These are phyloP conservation scores for Diplotaxis tenuifolia DNA, from an alignment of 345 rosid species.

Conservation along the genomic window DNA sequence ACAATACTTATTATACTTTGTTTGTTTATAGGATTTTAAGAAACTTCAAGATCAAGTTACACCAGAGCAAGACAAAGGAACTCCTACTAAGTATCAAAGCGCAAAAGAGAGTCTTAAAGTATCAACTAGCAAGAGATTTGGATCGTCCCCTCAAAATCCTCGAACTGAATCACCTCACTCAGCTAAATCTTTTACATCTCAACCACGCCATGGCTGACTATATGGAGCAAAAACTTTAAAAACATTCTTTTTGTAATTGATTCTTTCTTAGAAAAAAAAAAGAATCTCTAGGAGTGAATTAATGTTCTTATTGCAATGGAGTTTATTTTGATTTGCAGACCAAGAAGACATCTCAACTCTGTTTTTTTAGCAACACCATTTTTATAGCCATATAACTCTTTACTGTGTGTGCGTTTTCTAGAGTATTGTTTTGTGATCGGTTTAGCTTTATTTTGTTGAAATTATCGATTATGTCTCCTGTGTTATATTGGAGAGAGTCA, in stretches of 20 bases:
- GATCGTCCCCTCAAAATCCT: slow-evolving; percentile 57
- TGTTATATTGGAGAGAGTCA: not conserved
- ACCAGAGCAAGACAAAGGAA: slow-evolving; percentile 86
- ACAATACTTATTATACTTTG: not conserved
- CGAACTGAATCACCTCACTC: slow-evolving; percentile 46
- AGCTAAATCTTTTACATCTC: slow-evolving; percentile 42
- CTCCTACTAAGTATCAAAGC: slow-evolving; percentile 64
- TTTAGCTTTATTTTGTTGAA: slow-evolving; percentile 24
- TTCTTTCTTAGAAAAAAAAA: not conserved
- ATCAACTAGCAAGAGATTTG: slow-evolving; percentile 63
- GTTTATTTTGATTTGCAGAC: not conserved
- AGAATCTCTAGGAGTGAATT: not conserved
- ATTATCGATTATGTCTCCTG: not conserved
- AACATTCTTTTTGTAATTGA: slow-evolving; percentile 13
- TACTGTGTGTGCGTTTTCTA: slow-evolving; percentile 15
- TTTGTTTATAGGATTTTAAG: slow-evolving; percentile 71
- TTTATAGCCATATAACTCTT: not conserved
- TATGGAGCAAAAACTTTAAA: slow-evolving; percentile 31
- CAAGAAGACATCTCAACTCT: not conserved
- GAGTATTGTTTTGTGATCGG: slow-evolving; percentile 10
- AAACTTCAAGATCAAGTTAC: slow-evolving; percentile 85
- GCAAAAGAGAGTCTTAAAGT: slow-evolving; percentile 59
- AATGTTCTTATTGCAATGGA: not conserved
- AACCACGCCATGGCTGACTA: slow-evolving; percentile 44
- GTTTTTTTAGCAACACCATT: not conserved